Conservation (phyloP, 345 rosid species). For the Salix koriyanagi region DNA sequence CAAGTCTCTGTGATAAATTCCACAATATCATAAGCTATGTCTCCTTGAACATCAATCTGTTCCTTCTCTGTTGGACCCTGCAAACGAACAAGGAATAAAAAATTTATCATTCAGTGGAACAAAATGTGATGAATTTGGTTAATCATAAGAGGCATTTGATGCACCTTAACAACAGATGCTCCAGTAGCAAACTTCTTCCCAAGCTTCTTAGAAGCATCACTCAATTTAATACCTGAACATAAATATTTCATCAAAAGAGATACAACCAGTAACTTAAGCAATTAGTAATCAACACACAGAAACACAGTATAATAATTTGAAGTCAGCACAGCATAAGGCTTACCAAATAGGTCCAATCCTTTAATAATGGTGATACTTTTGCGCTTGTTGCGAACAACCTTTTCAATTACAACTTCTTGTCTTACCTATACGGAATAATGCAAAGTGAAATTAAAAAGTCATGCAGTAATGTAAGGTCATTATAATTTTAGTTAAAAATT, state of each 20-base stretch:
- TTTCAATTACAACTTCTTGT: constrained; percentile 85
- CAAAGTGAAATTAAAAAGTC: neutral
- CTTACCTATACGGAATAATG: constrained; percentile 46
- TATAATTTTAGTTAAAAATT: neutral
- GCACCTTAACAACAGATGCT: constrained; percentile 95
- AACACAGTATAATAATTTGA: constrained; percentile 8
- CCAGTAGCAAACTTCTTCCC: constrained; percentile 98
- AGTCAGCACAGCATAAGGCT: constrained; percentile 20
- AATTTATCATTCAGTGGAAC: neutral
- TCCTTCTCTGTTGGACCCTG: constrained; percentile 99
- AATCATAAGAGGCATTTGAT: constrained; percentile 8
- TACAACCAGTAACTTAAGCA: neutral
- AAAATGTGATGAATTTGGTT: neutral
- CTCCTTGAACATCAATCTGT: constrained; percentile 98
- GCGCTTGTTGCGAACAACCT: constrained; percentile 88
- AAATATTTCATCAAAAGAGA: neutral
- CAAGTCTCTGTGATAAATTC: constrained; percentile 81
- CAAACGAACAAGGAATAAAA: constrained; percentile 7
- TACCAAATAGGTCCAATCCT: constrained; percentile 93
- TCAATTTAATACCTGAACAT: constrained; percentile 74
- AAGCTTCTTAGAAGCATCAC: constrained; percentile 88
- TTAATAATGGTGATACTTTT: constrained; percentile 87
- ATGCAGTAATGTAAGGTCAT: neutral
- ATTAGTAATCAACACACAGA: neutral
- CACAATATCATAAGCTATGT: constrained; percentile 78